Base-by-base conservation (phyloP, 768 basidiomycete species). In the Obba rivulosa region DNA sequence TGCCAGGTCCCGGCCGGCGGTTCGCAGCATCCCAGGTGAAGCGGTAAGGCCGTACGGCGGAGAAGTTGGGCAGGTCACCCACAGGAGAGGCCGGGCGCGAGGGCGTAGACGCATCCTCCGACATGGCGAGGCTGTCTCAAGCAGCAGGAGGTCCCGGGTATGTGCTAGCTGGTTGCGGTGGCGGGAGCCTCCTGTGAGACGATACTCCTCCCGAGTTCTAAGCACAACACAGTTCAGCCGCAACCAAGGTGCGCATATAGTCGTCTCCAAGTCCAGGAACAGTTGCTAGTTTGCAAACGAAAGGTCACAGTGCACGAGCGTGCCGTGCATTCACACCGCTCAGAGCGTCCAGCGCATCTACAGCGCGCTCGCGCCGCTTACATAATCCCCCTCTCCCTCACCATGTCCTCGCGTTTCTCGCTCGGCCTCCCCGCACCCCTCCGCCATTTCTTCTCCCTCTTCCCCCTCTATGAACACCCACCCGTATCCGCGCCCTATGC, bases 1-100 rank as follows among this genome's bases (percentile, higher is more conserved):
- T 90, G 42, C 76, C 82, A 28, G 87, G 85, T 3, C 87, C 85
- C 45, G 67, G 73, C 45, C 68, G 73, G 48, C 74, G 37, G 21
- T 38, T 74, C 35, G 75, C 63, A 13, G 79, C 60, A 58, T 90
- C 88, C 85, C 85, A 91, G 34, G 76, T 80, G 67, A 90, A 88
- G 54, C 87, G 70, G 66, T 82, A 90, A 4, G 81, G 78, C 8
- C 77, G 76, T 11, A 81, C 69, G 43, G 77, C 68, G 18, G 69
- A 65, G 17, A 74, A 57, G 23, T 69, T 63, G 58, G 74, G 67
- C 18, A 76, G 65, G 8, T 71, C 68, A 35, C 69, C 70, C 43
- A 76, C 65, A 34, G 83, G 80, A 3, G 80, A 77, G 24, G 71
- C 70, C 35, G 83, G 78, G 47, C 83, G 71, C 20, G 83, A 83